Evolutionary conservation across 768 basidiomycete species (phyloP), one percentile per base, ranked within the genome.

Genomic region (Glaciozyma martinii): DNA sequence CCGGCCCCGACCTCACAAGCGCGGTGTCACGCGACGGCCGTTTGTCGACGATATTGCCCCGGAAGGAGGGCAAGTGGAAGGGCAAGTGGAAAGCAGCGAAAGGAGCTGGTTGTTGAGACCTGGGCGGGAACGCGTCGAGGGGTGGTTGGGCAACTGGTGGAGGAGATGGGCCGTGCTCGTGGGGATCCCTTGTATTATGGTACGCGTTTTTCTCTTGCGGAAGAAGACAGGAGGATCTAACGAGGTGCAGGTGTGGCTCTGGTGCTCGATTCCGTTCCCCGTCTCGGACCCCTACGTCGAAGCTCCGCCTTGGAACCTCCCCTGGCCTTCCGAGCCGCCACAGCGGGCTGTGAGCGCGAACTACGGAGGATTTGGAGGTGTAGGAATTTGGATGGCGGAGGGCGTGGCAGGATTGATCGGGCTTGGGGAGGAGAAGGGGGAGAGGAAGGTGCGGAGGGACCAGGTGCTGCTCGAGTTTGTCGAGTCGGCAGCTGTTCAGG

Each of bases 181-280:
- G 21, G 56, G 75, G 0, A 59, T 77, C 9, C 79, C 79, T 1
- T 79, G 78, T 55, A 8, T 76, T 8, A 67, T 77, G 5, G 79
- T 79, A 42, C 66, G 77, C 69, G 9, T 13, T 27, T 46, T 12
- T 23, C 55, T 30, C 1, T 50, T 56, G 29, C 25, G 0, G 23
- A n/a, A 21, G n/a, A n/a, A 42, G 54, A 33, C 19, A 3, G 29
- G 19, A 12, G 23, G 25, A 16, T 5, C 18, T 18, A 10, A 6
- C 5, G 25, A 23, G 1, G 2, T 3, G 8, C 62, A 78, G 77
- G 75, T 77, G 23, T 79, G 78, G 78, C 30, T 78, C 2, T 80
- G 79, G 78, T 77, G 77, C 16, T 75, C 76, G 2, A 66, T 79
- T 1, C 79, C 79, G 7, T 79, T 80, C 59, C 79, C 79, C 0